These are phyloP conservation scores for Ustilago nuda DNA, from an alignment of 1,284 basidiomycete species.

Conservation along the genomic window DNA sequence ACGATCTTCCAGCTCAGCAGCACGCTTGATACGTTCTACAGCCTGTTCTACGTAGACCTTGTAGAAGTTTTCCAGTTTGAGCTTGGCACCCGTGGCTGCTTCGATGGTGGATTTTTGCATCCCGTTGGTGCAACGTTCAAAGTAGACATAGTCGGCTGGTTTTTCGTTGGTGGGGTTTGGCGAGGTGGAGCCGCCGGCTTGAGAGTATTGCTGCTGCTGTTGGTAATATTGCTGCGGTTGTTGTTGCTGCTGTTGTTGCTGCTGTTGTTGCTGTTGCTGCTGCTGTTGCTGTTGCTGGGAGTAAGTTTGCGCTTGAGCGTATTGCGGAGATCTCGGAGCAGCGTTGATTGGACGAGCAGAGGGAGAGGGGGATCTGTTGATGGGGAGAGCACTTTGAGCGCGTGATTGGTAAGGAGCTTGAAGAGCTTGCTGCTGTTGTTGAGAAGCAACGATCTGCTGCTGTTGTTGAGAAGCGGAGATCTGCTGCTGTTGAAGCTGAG, in stretches of 20 bases:
- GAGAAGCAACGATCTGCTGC: conserved; percentile 28
- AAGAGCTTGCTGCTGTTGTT: conserved; percentile 37
- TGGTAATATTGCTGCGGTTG: conserved; percentile 34
- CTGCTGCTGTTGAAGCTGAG: conserved; percentile 64
- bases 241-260: conserved; percentile 30
- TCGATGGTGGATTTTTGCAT: conserved; percentile 90
- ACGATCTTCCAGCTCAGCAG: conserved; percentile 90
- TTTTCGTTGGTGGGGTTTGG: conserved; percentile 67
- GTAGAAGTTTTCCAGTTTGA: conserved; percentile 97
- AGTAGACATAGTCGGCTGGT: conserved; percentile 87
- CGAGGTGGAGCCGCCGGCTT: conserved; percentile 35
- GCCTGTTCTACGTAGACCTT: conserved; percentile 93
- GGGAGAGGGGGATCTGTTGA: conserved; percentile 49
- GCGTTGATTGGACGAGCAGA: conserved; percentile 40
- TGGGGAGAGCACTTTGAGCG: conserved; percentile 17
- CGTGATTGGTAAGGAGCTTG: conserved; percentile 46
- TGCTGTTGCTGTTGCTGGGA: conserved; percentile 35
- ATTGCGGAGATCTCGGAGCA: conserved; percentile 38
- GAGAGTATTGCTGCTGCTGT: conserved; percentile 32
- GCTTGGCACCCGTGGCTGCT: conserved; percentile 92
- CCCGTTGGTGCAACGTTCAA: conserved; percentile 84
- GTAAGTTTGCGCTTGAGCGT: conserved; percentile 41
- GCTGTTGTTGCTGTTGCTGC: conserved; percentile 16
- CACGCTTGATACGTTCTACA: conserved; percentile 87
- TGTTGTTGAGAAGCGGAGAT: conserved; percentile 36